Conservation (phyloP, 176 grass and related monocot species). For the Cymbopogon citratus region DNA sequence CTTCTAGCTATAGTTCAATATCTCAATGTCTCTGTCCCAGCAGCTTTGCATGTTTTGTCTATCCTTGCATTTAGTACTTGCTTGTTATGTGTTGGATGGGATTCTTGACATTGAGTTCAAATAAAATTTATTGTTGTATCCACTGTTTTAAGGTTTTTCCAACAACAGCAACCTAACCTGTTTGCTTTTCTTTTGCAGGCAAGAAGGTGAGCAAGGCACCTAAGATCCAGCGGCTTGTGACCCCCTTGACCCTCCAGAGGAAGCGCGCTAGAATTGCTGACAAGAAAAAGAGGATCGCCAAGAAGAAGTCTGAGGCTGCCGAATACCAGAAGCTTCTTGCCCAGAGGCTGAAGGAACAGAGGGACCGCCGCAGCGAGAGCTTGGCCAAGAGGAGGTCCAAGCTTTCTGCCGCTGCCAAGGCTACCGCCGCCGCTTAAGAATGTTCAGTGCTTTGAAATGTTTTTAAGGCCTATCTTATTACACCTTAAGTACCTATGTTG, state of each 20-base stretch:
- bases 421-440: constrained; percentile 32
- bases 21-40: no score
- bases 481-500: constrained; percentile 5
- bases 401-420: constrained; percentile 63
- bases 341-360: constrained; percentile 81
- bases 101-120: no score
- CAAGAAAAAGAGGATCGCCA: constrained; percentile 91
- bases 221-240: constrained; percentile 94
- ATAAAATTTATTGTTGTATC: no score
- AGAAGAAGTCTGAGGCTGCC: constrained; percentile 79
- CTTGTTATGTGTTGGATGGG: no score
- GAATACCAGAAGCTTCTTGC: constrained; percentile 97
- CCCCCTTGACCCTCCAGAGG: constrained; percentile 81
- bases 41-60: no score
- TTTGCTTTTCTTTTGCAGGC: constrained; percentile 43
- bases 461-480: not conserved
- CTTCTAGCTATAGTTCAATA: no score
- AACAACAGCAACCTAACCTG: not conserved
- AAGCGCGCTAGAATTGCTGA: constrained; percentile 79
- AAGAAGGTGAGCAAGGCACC: constrained; percentile 98
- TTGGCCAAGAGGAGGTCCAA: constrained; percentile 87
- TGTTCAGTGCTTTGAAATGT: constrained; percentile 10
- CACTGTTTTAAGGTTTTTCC: not conserved
- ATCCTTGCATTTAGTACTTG: no score
- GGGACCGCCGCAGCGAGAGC: constrained; percentile 71